These are phyloP conservation scores for Yamadazyma diospyri DNA, from an alignment of 1,139 yeast species.

Conservation along the genomic window DNA sequence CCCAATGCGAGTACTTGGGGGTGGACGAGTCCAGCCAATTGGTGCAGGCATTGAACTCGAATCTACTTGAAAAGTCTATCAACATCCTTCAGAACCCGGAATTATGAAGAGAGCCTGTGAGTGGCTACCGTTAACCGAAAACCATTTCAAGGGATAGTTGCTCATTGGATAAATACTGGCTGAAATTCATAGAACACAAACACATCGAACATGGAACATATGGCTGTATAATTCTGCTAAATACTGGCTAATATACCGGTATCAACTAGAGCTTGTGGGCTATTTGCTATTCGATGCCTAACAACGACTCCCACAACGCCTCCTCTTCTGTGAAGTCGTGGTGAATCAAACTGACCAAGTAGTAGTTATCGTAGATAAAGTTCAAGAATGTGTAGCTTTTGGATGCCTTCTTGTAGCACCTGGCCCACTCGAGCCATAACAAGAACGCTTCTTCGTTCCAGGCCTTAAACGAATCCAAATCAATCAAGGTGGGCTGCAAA, in stretches of 20 bases:
- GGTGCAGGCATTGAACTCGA: conserved; percentile 21
- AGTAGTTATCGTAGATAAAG: conserved; percentile 57
- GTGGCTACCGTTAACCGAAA: no score
- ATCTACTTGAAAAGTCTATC: conserved; percentile 34
- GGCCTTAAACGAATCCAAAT: conserved; percentile 81
- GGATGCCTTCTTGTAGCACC: conserved; percentile 60
- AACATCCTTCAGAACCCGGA: conserved; percentile 21
- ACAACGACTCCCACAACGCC: conserved; percentile 72
- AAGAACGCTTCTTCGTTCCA: conserved; percentile 94
- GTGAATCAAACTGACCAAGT: conserved; percentile 77
- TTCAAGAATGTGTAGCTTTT: conserved; percentile 59
- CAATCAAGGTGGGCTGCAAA: conserved; percentile 84
- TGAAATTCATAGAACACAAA: no score
- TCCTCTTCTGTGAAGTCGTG: conserved; percentile 76
- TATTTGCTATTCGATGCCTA: conserved; percentile 25
- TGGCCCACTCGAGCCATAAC: conserved; percentile 90
- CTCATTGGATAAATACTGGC: no score
- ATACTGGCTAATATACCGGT: no score
- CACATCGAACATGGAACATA: no score
- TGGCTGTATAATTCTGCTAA: not conserved
- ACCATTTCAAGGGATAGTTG: no score
- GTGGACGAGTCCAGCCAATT: conserved; percentile 20
- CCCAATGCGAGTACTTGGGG: conserved; percentile 34
- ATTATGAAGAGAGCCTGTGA: no score
- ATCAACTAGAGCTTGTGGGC: conserved; percentile 5